Evolutionary conservation across 306 rosid species (phyloP).

Genomic region (Ormosia emarginata): DNA sequence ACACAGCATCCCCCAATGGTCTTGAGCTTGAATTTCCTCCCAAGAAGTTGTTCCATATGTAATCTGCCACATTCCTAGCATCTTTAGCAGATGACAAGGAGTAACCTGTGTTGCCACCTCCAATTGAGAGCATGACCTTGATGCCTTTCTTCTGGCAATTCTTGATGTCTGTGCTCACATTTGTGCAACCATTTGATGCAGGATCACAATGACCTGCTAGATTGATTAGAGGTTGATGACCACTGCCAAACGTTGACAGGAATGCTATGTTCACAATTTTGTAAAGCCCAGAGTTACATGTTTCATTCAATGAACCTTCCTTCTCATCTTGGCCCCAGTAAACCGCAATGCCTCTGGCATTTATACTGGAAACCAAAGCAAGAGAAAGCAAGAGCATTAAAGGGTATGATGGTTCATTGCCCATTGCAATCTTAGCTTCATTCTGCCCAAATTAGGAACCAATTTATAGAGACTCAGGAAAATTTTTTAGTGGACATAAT

Average conservation of each 20-base stretch:
- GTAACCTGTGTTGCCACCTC: constrained; percentile 45
- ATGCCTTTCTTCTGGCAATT: constrained; percentile 49
- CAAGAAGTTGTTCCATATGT: constrained; percentile 55
- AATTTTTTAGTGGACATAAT: background rate
- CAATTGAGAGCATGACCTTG: constrained; percentile 55
- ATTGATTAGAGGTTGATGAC: constrained; percentile 29
- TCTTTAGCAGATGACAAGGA: constrained; percentile 46
- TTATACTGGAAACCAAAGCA: background rate
- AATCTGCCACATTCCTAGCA: constrained; percentile 39
- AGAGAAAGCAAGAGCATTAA: background rate
- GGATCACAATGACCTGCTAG: constrained; percentile 44
- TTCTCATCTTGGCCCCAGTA: constrained; percentile 32
- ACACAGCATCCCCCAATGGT: constrained; percentile 48
- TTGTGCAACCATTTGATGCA: constrained; percentile 24
- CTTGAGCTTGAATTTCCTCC: constrained; percentile 45
- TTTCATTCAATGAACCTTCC: constrained; percentile 14
- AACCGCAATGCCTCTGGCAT: constrained; percentile 18
- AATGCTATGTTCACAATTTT: constrained; percentile 30
- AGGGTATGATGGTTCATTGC: background rate
- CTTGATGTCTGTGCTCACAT: constrained; percentile 29
- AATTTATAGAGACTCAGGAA: constrained; percentile 14
- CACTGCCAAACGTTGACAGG: constrained; percentile 22
- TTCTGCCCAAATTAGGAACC: background rate
- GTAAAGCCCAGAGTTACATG: constrained; percentile 29
- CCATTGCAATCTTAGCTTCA: background rate